Base-by-base conservation (phyloP, 495 filamentous ascomycete species). In the Clohesyomyces aquaticus region DNA sequence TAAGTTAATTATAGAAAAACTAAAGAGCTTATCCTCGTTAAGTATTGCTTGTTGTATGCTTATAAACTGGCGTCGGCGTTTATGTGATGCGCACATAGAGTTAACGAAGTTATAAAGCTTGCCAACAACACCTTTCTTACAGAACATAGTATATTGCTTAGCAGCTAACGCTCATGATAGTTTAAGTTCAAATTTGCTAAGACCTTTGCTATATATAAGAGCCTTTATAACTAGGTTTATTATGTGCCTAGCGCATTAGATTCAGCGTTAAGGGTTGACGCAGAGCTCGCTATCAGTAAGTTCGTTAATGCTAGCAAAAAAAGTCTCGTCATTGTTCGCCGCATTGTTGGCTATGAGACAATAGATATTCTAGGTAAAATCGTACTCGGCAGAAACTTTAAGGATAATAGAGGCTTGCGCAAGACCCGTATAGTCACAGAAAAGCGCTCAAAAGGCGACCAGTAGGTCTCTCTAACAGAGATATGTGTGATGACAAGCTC, bases 141-240 rank as follows among this genome's bases (percentile, higher is more conserved):
- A 38, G 14, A 38, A 38, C 14, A 38, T 38, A 38, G 32, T 38
- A 38, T 38, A 38, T 38, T 38, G 32, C 32, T 38, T 38, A 38
- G 32, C 32, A 38, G 32, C 32, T 38, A 38, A 38, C 14, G 32
- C 32, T 38, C 14, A 38, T 38, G 14, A 38, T 38, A 38, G 32
- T 38, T 38, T 38, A 38, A 38, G 32, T 38, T 38, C 14, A 38
- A 38, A 38, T 38, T 38, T 38, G 14, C 32, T 38, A 38, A 38
- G 14, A 38, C 32, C 14, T 38, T 38, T 38, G 14, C 32, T 38
- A 38, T 38, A 38, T 38, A 38, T 38, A 38, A 38, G 14, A 38
- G 32, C 32, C 32, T 38, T 38, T 38, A 38, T 38, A 38, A 38
- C 32, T 38, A 38, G 32, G 32, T 38, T 38, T 38, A 38, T 38